phyloP scores from a whole-genome alignment of 345 rosid species.

The Raphanus raphanistrum region DNA sequence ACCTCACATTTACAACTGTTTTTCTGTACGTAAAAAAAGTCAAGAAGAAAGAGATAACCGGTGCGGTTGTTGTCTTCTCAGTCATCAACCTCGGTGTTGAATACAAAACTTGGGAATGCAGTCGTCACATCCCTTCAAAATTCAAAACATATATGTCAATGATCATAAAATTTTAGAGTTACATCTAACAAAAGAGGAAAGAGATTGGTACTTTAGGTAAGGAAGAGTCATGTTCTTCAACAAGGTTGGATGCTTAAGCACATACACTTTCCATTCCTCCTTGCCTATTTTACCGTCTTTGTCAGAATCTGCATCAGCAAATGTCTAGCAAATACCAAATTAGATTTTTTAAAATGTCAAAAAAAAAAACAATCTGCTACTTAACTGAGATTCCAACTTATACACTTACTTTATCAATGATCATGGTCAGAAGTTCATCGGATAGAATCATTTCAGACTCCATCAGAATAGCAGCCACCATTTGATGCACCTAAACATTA shows the following conservation, averaged over 20 bases:
- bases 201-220: conserved; percentile 42
- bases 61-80: not conserved
- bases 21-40: not conserved
- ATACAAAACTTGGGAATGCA: conserved; percentile 63
- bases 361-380: not conserved
- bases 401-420: conserved; percentile 59
- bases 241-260: conserved; percentile 51
- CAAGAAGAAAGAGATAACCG: not conserved
- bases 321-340: conserved; percentile 49
- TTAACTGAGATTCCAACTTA: not conserved
- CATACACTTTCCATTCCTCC: conserved; percentile 70
- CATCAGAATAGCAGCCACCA: conserved; percentile 49
- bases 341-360: not conserved
- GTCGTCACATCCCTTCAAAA: conserved; percentile 63
- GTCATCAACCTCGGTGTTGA: conserved; percentile 52
- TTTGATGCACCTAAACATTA: conserved; percentile 66
- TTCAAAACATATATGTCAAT: not conserved
- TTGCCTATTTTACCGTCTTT: conserved; percentile 67
- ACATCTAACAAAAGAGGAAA: not conserved
- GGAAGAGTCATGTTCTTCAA: conserved; percentile 54
- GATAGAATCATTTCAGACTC: conserved; percentile 46
- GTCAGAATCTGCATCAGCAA: conserved; percentile 69
- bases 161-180: not conserved
- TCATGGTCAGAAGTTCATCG: conserved; percentile 60
- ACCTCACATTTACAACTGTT: not conserved